Base-by-base conservation (phyloP, 2,329 filamentous ascomycete species). In the Trichoderma aggressivum region DNA sequence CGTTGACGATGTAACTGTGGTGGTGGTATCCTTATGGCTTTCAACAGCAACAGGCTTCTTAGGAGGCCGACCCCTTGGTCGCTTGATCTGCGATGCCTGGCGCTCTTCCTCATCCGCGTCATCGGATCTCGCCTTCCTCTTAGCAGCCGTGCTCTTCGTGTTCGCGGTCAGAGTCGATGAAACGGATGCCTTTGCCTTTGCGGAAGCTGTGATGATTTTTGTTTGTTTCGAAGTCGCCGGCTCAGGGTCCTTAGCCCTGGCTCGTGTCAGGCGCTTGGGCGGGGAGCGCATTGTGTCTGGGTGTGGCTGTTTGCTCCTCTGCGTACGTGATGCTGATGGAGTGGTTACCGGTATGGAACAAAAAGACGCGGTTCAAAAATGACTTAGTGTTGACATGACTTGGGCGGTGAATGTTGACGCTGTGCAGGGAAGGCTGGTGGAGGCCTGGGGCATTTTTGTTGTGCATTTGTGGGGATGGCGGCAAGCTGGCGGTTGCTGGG, bases 191-290 rank as follows among this genome's bases (percentile, higher is more conserved):
- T 82, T 79, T 76, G 86, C 81, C 75, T 84, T 85, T 36, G 85
- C 81, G 16, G 85, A 81, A 70, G 86, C 82, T 74, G 86, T 86
- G 72, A 85, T 80, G 73, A 85, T 82, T 72, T 80, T 86, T 71
- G 84, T 82, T 2, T 82, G 80, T 75, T 84, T 82, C 12, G 75
- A 75, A 47, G 79, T 76, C 55, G 79, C 77, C 6, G 61, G 24
- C 71, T 84, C 81, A 67, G 75, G 77, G 39, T 78, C 78, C 76
- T 82, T 85, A 56, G 83, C 82, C 71, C 84, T 79, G 59, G 84
- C 80, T 65, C 88, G 85, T 73, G 88, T 89, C 76, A 89, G 84
- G 74, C 88, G 86, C 80, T 88, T 88, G 43, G 87, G 88, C 65
- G 88, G 87, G 71, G 86, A 89, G 74, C 87, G 85, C 87, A 89